Base-by-base conservation (phyloP, 2,329 filamentous ascomycete species). In the Sporothrix phasma region DNA sequence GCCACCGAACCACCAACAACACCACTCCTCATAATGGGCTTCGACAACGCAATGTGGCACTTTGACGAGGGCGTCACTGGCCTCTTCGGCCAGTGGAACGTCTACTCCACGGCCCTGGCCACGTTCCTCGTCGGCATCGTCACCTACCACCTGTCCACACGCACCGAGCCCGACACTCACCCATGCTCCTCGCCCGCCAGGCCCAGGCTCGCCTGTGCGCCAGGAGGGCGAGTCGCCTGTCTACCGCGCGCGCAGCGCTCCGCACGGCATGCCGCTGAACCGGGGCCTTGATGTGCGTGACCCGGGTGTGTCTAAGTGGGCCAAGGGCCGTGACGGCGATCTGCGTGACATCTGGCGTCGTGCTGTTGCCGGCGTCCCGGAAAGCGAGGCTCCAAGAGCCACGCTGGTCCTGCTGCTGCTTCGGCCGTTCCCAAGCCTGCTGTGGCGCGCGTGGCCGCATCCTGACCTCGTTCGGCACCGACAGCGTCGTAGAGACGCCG, bases 321-420 rank as follows among this genome's bases (percentile, higher is more conserved):
- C 88, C 10, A 80, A 82, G 64, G 93, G 93, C 58, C 86, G 89
- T 64, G 87, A 96, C 74, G 94, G 94, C 51, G 93, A 99, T 71
- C 78, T 99, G 68, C 84, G 93, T 63, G 93, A 99, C 75, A 81
- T 99, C 64, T 99, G 94, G 94, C 85, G 87, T 67, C 83, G 84
- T 71, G 88, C 86, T 47, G 80, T 87, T 10, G 80, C 80, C 63
- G 90, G 90, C 59, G 78, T 83, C 8, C 76, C 82, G 17, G 83
- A 86, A 64, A 84, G 86, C 41, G 83, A 87, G 53, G 87, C 86
- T 37, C 34, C 62, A n/a, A 51, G 13, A 43, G 47, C 3, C 29
- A 39, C 4, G 46, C 47, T 1, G 22, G 24, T 2, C 31, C 47
- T 24, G 63, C 64, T 26, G 47, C 63, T 5, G 51, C 29, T 3